A percentile compares a stretch with the other conserved stretches of the same genome.
Conservation (phyloP, 495 filamentous ascomycete species). For the Penicillium silybi region DNA sequence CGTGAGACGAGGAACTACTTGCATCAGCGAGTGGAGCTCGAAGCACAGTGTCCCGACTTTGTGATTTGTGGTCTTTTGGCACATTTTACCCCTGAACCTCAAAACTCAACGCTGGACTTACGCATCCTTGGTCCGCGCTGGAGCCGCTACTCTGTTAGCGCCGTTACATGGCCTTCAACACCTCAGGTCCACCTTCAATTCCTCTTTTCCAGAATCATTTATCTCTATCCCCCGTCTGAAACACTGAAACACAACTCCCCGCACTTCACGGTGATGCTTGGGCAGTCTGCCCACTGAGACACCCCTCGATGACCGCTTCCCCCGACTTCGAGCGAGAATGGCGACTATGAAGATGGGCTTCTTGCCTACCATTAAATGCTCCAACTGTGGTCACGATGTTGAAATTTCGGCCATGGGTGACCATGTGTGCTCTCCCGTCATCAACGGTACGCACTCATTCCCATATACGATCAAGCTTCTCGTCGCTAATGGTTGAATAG, state of each 20-base stretch:
- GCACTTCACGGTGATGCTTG: constrained; percentile 1
- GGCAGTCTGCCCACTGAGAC: constrained; percentile 12
- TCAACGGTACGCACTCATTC: constrained; percentile 1
- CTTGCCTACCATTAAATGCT: constrained; percentile 94
- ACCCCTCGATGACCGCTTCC: constrained; percentile 10
- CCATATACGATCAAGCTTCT: neutral
- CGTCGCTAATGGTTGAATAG: constrained; percentile 3
- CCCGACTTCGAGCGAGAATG: constrained; percentile 7
- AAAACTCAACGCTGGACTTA: constrained; percentile 11
- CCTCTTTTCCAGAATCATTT: constrained; percentile 2
- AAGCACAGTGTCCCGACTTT: neutral
- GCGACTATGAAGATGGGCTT: constrained; percentile 49
- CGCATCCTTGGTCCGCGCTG: constrained; percentile 21
- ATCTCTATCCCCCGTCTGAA: neutral
- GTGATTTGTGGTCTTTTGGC: neutral
- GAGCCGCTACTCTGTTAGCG: constrained; percentile 22
- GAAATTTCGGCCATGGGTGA: constrained; percentile 92
- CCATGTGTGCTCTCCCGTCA: constrained; percentile 60
- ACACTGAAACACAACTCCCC: neutral
- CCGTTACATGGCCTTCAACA: neutral
- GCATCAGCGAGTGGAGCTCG: neutral
- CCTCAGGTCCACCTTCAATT: neutral
- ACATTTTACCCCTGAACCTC: constrained; percentile 11
- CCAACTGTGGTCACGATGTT: constrained; percentile 77
- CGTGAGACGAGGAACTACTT: neutral